A percentile compares a stretch with the other conserved stretches of the same genome.
Evolutionary conservation across 495 filamentous ascomycete species (phyloP).

Genomic region (Aspergillus nidulans): DNA sequence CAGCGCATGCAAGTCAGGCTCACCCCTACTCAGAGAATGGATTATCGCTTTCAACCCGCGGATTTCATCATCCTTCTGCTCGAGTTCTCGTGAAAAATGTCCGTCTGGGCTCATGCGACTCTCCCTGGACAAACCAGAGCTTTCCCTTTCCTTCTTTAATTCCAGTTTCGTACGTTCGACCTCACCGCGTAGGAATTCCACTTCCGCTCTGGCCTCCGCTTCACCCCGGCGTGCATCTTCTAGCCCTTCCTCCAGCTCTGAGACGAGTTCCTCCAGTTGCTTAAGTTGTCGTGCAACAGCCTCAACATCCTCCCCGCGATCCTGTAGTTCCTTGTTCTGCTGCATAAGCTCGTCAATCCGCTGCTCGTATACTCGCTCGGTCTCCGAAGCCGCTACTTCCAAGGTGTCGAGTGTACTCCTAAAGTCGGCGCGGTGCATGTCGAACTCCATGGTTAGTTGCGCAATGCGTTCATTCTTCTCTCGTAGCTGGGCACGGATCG

Average conservation of each 20-base stretch:
- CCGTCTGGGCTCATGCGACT: conserved; percentile 47
- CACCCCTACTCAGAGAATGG: conserved; percentile 78
- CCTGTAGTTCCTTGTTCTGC: conserved; percentile 76
- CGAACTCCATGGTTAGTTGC: conserved; percentile 89
- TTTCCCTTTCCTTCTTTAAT: conserved; percentile 83
- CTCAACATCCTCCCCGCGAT: conserved; percentile 83
- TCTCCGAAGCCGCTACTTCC: conserved; percentile 94
- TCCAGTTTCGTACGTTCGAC: conserved; percentile 92
- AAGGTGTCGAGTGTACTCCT: conserved; percentile 93
- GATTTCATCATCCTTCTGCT: conserved; percentile 96
- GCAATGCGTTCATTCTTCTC: conserved; percentile 97
- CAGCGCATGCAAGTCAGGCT: conserved; percentile 39
- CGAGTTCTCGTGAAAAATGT: conserved; percentile 66
- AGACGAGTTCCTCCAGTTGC: conserved; percentile 91
- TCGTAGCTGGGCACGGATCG: conserved; percentile 74
- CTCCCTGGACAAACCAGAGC: conserved; percentile 59
- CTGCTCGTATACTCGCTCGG: conserved; percentile 95
- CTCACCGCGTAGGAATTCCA: conserved; percentile 93
- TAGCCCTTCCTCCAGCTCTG: conserved; percentile 92
- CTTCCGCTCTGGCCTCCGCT: conserved; percentile 91
- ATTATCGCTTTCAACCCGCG: conserved; percentile 96
- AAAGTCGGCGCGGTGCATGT: conserved; percentile 93
- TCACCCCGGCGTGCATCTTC: conserved; percentile 96
- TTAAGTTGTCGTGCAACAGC: conserved; percentile 86
- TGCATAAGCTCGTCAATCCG: conserved; percentile 83